These are phyloP conservation scores for Bauhinia variegata DNA, from an alignment of 306 rosid genomes.

Conservation along the genomic window DNA sequence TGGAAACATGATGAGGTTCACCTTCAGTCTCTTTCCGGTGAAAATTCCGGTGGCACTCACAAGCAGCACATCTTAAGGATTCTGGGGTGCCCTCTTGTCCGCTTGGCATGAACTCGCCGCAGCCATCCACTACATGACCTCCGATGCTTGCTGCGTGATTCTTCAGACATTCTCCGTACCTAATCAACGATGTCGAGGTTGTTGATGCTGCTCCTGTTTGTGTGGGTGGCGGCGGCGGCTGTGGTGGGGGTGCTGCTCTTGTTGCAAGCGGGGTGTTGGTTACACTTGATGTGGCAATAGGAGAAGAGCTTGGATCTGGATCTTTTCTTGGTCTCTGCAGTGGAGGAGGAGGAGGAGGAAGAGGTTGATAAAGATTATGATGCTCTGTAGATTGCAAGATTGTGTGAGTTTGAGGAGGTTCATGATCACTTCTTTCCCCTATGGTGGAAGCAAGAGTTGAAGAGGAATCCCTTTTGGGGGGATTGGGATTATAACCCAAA, in stretches of 20 bases:
- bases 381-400: slow-evolving; percentile 35
- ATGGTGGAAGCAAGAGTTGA: slow-evolving; percentile 32
- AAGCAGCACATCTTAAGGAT: slow-evolving; percentile 77
- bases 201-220: background rate
- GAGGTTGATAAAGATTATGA: slow-evolving; percentile 21
- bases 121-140: slow-evolving; percentile 83
- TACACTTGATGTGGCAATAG: slow-evolving; percentile 25
- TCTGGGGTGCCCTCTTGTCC: slow-evolving; percentile 67
- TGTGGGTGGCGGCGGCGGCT: background rate
- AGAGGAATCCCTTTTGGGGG: slow-evolving; percentile 51
- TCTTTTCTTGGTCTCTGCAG: slow-evolving; percentile 47
- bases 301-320: slow-evolving; percentile 48
- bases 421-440: slow-evolving; percentile 45
- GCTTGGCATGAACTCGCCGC: slow-evolving; percentile 97
- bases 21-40: slow-evolving; percentile 75
- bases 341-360: slow-evolving; percentile 25
- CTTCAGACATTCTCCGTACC: slow-evolving; percentile 80
- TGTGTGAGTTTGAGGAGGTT: slow-evolving; percentile 30
- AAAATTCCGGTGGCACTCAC: slow-evolving; percentile 93
- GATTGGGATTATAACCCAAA: slow-evolving; percentile 49
- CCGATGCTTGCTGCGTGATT: slow-evolving; percentile 91
- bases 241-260: slow-evolving; percentile 23
- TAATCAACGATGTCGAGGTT: slow-evolving; percentile 5
- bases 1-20: slow-evolving; percentile 29
- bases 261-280: slow-evolving; percentile 20